These are phyloP conservation scores for Cenococcum geophilum DNA, from an alignment of 495 filamentous ascomycete genomes.

Conservation along the genomic window DNA sequence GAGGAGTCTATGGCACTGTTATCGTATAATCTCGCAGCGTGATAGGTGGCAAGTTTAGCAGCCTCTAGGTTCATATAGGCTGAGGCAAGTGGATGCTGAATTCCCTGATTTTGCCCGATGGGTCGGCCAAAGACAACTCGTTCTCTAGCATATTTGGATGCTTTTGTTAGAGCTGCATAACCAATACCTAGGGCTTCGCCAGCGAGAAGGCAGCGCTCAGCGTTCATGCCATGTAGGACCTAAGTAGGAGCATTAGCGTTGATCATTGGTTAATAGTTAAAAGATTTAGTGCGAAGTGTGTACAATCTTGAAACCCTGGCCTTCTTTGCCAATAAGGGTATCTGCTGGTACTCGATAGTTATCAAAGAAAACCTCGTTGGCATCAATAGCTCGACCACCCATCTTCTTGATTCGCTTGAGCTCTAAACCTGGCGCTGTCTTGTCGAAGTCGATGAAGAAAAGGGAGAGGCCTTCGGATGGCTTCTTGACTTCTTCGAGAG, in stretches of 20 bases:
- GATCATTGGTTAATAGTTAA: neutral
- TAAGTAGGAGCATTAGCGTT: constrained; percentile 9
- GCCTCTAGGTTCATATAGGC: constrained; percentile 76
- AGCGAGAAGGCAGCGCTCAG: constrained; percentile 68
- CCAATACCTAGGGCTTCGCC: constrained; percentile 74
- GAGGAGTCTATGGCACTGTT: constrained; percentile 44
- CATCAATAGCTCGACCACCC: constrained; percentile 72
- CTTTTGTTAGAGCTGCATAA: constrained; percentile 61
- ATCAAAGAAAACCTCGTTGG: constrained; percentile 80
- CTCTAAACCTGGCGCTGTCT: constrained; percentile 50
- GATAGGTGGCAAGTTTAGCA: constrained; percentile 71
- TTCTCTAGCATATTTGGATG: constrained; percentile 61
- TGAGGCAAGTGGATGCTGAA: constrained; percentile 67
- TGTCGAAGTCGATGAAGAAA: constrained; percentile 70
- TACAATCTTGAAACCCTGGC: constrained; percentile 64
- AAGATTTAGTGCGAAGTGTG: neutral
- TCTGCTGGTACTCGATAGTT: constrained; percentile 57
- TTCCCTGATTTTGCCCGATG: constrained; percentile 70
- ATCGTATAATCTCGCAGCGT: constrained; percentile 69
- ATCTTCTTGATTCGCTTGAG: constrained; percentile 72
- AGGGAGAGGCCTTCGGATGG: constrained; percentile 64
- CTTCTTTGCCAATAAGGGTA: constrained; percentile 60
- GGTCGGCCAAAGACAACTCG: constrained; percentile 63
- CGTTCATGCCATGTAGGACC: constrained; percentile 79
- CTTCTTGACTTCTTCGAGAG: constrained; percentile 58